Evolutionary conservation across 371 early-diverging fungal genomes (phyloP), one percentile per base, ranked within the genome.

Genomic region (Mycotypha africana): DNA sequence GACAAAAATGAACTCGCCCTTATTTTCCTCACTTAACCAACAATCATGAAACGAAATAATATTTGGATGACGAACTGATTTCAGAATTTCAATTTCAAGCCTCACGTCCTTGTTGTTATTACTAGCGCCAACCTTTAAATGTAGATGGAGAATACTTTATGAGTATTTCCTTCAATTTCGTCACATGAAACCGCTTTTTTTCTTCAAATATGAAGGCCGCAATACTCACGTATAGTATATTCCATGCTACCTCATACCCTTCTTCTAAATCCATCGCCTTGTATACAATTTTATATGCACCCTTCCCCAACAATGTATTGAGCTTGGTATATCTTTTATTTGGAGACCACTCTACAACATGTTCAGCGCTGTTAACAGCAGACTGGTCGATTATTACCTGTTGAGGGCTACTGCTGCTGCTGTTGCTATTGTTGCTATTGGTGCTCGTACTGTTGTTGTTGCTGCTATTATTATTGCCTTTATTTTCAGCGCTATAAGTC

Each of bases 171-270:
- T 53, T 39, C 56, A 34, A 28, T 6, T 28, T 25, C n/a, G n/a
- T n/a, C n/a, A n/a, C n/a, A n/a, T n/a, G n/a, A n/a, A n/a, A n/a
- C n/a, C n/a, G n/a, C n/a, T n/a, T n/a, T n/a, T n/a, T n/a, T n/a
- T n/a, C n/a, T n/a, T n/a, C n/a, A n/a, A n/a, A n/a, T n/a, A n/a
- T n/a, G n/a, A n/a, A n/a, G n/a, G n/a, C n/a, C n/a, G n/a, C n/a
- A n/a, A 56, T 57, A 19, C 70, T 71, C 41, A 81, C 78, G 66
- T 72, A 78, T 41, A 79, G 60, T 22, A 74, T 74, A 66, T 92
- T 93, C 93, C 93, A 95, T 9, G 95, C 95, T 8, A 95, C 93
- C 66, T 93, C 93, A 34, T 87, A 82, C 23, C 93, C 93, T 62
- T 91, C 91, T 43, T 92, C 92, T 31, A 77, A 78, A 58, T 95